Conservation (phyloP, 1,139 yeast species). For the Pneumocystis carinii region DNA sequence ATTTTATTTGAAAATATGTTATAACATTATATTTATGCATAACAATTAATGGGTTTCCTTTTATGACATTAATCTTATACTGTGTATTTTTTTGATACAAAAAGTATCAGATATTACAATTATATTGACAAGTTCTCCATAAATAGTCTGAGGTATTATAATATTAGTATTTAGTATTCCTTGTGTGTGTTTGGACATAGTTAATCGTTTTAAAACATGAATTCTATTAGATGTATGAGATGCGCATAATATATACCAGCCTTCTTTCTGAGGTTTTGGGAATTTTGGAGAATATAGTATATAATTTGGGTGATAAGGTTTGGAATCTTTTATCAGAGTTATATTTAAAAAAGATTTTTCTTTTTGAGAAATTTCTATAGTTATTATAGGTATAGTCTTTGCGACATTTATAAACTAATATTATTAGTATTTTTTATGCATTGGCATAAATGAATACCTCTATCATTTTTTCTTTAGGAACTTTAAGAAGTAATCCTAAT, state of each 20-base stretch:
- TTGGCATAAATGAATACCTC: not conserved
- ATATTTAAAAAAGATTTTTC: constrained; percentile 5
- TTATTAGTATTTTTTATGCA: not conserved
- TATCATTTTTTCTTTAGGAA: not conserved
- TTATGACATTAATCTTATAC: constrained; percentile 1
- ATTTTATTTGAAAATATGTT: constrained; percentile 8
- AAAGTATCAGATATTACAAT: not conserved
- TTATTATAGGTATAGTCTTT: constrained; percentile 5
- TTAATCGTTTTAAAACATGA: not conserved
- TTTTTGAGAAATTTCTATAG: not conserved
- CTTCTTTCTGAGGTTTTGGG: constrained; percentile 83
- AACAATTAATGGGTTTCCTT: not conserved
- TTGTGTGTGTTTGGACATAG: constrained; percentile 4
- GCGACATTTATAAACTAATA: constrained; percentile 4
- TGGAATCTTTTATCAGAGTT: constrained; percentile 13
- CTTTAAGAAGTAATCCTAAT: constrained; percentile 1
- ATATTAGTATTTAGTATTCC: not conserved
- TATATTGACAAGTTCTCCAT: not conserved
- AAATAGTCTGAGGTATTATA: constrained; percentile 1
- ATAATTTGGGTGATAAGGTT: constrained; percentile 43
- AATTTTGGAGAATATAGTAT: constrained; percentile 63
- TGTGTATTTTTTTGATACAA: constrained; percentile 4
- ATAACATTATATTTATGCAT: not conserved
- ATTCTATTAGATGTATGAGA: constrained; percentile 35
- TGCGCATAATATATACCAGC: constrained; percentile 52